Base-by-base conservation (phyloP, 164 flowering plant species). In the Berberis thunbergii region DNA sequence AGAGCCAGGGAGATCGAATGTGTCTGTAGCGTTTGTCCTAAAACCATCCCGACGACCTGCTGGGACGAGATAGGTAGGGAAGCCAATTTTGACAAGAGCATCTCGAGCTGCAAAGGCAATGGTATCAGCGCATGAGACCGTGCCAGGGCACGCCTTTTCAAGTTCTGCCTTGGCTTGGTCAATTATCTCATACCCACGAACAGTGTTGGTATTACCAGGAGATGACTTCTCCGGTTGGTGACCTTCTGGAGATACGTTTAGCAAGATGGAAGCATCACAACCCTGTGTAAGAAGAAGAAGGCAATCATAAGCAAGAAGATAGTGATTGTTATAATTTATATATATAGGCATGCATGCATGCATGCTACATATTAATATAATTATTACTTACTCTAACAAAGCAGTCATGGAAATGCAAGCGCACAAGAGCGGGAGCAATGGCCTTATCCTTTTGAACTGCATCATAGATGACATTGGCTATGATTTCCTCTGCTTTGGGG, bases 51-150 rank as follows among this genome's bases (percentile, higher is more conserved):
- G 74, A 26, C 79, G 74, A 3, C 79, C 76, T 7, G 46, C 65
- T 2, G 66, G 65, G 60, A 73, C 68, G 0, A 0, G 12, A 43
- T 67, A 63, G 59, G 38, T 0, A 1, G 55, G 42, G 13, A 73
- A 49, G 45, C 79, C 74, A 7, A 69, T 41, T 5, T 40, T 10
- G 7, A 44, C 41, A 2, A 64, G 54, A 12, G 76, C 74, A 2
- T 76, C 79, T 7, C 77, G 67, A 42, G 75, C 62, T 13, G 76
- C 74, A 45, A 64, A 67, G 2, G 76, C 72, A 6, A 76, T 13
- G 53, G 55, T 76, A 48, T 76, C 79, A 4, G 79, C 73, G n/a
- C 79, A 76, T 8, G 79, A 76, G 8, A 76, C 79, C 6, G 59
- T 48, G 11, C 70, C 66, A 1, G 77, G 77, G 64, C 79, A 73